Base-by-base conservation (phyloP, 208 protist species). In the Wallacemonas collosoma region DNA sequence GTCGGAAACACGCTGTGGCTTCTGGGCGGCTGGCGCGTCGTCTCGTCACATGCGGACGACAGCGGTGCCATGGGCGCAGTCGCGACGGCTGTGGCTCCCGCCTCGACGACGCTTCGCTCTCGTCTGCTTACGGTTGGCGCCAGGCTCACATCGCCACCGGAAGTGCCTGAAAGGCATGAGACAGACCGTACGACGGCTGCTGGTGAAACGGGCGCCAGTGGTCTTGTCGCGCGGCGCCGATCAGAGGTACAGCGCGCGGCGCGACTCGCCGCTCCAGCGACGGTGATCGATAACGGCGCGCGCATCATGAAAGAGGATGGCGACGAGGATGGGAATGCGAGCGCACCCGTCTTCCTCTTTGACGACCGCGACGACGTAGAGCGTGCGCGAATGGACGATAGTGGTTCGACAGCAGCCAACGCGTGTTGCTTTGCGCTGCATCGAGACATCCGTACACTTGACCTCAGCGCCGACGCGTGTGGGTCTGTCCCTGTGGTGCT, bases 1-100 rank as follows among this genome's bases (percentile, higher is more conserved):
- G 69, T 82, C 2, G 35, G 57, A 7, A 64, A 65, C 11, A 74
- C 60, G 47, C 44, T 79, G 1, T 82, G 78, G 78, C 63, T 57
- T 40, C 73, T 79, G 73, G 78, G 78, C 40, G 78, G 78, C 36
- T 82, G 61, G 53, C 40, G 43, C 56, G 53, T 75, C 45, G 1
- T 55, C 7, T n/a, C 4, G 5, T 38, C 39, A 26, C 26, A 26
- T 26, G 26, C 26, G 26, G 26, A 26, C 26, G 26, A 26, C 26
- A 26, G 26, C 26, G 26, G 26, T 26, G 26, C 26, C 26, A 26
- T 26, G 38, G 56, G 60, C 11, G 55, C 1, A n/a, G 36, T 12
- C 9, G 38, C 17, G 51, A 50, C n/a, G 2, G 36, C 11, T 15
- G 39, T 44, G 57, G 43, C 26, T 6, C 40, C 38, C 8, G 14